Percentiles rank a stretch among this genome's conserved stretches.
Conservation (phyloP, 2,329 filamentous ascomycete genomes). For the Xylariaceae sp. region DNA sequence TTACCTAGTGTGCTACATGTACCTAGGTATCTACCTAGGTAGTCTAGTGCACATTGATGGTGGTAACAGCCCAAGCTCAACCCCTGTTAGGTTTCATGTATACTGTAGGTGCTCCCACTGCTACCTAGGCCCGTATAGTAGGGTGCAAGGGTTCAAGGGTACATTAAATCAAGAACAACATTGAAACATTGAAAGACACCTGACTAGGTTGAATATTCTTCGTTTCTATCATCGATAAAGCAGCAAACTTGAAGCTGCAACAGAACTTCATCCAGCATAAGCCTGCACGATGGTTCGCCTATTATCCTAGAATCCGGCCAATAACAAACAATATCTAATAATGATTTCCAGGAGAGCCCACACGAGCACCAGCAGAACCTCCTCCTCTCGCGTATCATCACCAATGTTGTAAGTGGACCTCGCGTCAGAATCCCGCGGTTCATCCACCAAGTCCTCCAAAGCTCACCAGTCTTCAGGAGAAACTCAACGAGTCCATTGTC, state of each 20-base stretch:
- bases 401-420: constrained; percentile 79
- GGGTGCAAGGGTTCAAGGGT: too few species aligned
- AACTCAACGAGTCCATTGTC: constrained; percentile 92
- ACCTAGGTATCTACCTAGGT: too few species aligned
- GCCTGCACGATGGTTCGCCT: constrained; percentile 33
- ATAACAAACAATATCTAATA: constrained; percentile 19
- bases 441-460: neutral
- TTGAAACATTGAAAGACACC: too few species aligned
- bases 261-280: neutral
- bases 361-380: constrained; percentile 98
- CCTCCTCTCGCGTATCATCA: constrained; percentile 92
- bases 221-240: constrained; percentile 1
- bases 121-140: too few species aligned
- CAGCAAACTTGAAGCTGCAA: too few species aligned
- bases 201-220: too few species aligned
- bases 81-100: too few species aligned
- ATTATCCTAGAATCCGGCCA: neutral
- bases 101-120: too few species aligned
- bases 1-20: too few species aligned
- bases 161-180: too few species aligned
- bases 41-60: too few species aligned
- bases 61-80: too few species aligned
- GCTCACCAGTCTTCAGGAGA: constrained; percentile 69
- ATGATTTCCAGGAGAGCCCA: constrained; percentile 76
- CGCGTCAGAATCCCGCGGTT: constrained; percentile 24